Conservation (phyloP, 257 asterid species). For the Fraxinus americana region DNA sequence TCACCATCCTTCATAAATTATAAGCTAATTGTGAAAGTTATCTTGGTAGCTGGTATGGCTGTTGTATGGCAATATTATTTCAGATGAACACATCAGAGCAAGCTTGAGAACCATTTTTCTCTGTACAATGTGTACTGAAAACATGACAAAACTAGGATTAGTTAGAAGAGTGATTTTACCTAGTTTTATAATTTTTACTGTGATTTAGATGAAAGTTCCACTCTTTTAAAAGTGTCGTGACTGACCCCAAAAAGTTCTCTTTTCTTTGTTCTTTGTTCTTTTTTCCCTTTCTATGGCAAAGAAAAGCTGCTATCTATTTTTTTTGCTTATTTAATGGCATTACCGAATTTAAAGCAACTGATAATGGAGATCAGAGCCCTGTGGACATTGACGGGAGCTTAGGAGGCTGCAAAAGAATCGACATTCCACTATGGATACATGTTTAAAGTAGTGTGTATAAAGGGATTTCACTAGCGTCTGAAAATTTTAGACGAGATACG, state of each 20-base stretch:
- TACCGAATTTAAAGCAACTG: too few species aligned
- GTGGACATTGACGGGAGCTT: too few species aligned
- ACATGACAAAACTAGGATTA: slow-evolving; percentile 23
- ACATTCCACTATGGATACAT: too few species aligned
- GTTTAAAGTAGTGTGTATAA: too few species aligned
- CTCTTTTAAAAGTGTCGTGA: neutral
- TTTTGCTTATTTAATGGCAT: too few species aligned
- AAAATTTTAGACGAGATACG: too few species aligned
- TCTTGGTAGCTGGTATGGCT: slow-evolving; percentile 62
- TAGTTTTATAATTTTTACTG: slow-evolving; percentile 14
- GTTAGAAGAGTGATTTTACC: slow-evolving; percentile 20
- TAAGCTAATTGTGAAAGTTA: slow-evolving; percentile 64
- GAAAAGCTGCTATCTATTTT: too few species aligned
- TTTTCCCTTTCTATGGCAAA: too few species aligned
- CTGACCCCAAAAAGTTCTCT: neutral
- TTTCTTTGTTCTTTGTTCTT: too few species aligned
- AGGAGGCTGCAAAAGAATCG: too few species aligned
- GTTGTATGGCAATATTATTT: slow-evolving; percentile 75
- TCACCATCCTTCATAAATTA: slow-evolving; percentile 40
- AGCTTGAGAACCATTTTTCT: slow-evolving; percentile 23
- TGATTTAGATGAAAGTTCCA: neutral
- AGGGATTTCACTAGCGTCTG: too few species aligned
- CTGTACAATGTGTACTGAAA: slow-evolving; percentile 31
- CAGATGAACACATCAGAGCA: slow-evolving; percentile 39
- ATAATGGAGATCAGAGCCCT: too few species aligned